Conservation (phyloP, 2,329 filamentous ascomycete species). For the Hypoxylon sp. region DNA sequence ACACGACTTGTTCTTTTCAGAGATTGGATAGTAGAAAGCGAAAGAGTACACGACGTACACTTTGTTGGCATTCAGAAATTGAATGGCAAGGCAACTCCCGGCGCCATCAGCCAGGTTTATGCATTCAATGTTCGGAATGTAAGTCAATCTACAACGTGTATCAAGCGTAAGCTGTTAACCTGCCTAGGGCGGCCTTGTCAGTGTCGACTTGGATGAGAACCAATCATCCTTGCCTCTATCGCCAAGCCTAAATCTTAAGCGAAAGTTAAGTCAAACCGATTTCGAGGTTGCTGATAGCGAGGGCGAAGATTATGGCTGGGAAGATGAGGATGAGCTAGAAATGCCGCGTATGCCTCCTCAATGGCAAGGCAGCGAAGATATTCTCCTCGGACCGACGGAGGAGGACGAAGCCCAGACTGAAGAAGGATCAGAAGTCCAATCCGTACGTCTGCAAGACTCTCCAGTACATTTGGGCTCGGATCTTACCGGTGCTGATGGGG, state of each 20-base stretch:
- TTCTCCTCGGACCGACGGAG: constrained; percentile 64
- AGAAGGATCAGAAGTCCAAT: constrained; percentile 45
- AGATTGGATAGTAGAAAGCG: constrained; percentile 74
- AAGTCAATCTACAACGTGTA: constrained; percentile 45
- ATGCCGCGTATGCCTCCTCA: constrained; percentile 72
- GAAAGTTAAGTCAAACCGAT: constrained; percentile 72
- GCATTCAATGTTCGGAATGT: constrained; percentile 65
- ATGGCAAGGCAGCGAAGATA: constrained; percentile 76
- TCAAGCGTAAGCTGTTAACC: constrained; percentile 30
- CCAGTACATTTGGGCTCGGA: constrained; percentile 29
- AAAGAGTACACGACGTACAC: constrained; percentile 63
- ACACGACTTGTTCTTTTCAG: constrained; percentile 82
- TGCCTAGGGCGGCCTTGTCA: constrained; percentile 59
- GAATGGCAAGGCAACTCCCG: constrained; percentile 63
- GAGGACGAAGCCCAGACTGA: constrained; percentile 57
- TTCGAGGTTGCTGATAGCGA: constrained; percentile 73
- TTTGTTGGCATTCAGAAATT: constrained; percentile 76
- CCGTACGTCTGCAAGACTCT: constrained; percentile 25
- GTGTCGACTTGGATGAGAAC: constrained; percentile 58
- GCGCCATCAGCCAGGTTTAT: constrained; percentile 59
- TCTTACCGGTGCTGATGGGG: constrained; percentile 32
- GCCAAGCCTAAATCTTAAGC: constrained; percentile 65
- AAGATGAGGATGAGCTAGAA: constrained; percentile 73
- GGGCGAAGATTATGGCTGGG: constrained; percentile 80
- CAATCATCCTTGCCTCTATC: constrained; percentile 53